Evolutionary conservation across 2,329 filamentous ascomycete genomes (phyloP), one percentile per base, ranked within the genome.

Genomic region (Scedosporium apiospermum): DNA sequence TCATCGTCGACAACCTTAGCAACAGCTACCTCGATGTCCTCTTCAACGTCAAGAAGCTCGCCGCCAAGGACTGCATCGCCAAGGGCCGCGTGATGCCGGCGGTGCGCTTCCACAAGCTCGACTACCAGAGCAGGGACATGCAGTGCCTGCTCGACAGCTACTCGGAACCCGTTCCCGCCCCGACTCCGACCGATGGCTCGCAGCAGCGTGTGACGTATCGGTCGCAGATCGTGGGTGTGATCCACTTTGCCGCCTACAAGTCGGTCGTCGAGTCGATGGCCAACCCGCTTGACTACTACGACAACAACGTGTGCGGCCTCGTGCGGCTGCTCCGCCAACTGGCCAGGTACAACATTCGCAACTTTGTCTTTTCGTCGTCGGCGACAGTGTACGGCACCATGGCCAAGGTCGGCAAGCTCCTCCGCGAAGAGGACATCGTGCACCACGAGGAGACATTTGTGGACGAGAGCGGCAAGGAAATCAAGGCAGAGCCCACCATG

Each of bases 231-330:
- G 74, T 76, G 0, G 85, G 84, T 0, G 84, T 88, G n/a, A 87
- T 89, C 63, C 86, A 89, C 68, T 88, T 88, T 66, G 86, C 86
- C 14, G 86, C 86, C 1, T 83, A 83, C 76, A 88, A 88, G 70
- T 84, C 85, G 2, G 85, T 88, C 0, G 80, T 80, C 27, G 85
- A 89, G 67, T 87, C 83, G 53, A 87, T 88, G 64, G 71, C 74
- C 27, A 74, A 78, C 63, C 86, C 86, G 0, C 72, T 88, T 63
- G 80, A 81, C 64, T 89, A 89, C 72, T 89, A 88, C 72, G 78
- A 79, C 64, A 89, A 88, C 75, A 89, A 89, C 64, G 84, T 88
- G 38, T 82, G 80, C 67, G 86, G 86, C 0, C 74, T 88, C 4
- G 77, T 88, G 58, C 78, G 85, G 64, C 80, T 89, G 63, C 77